These are phyloP conservation scores for Fusarium siculi DNA, from an alignment of 2,329 filamentous ascomycete species.

Conservation along the genomic window DNA sequence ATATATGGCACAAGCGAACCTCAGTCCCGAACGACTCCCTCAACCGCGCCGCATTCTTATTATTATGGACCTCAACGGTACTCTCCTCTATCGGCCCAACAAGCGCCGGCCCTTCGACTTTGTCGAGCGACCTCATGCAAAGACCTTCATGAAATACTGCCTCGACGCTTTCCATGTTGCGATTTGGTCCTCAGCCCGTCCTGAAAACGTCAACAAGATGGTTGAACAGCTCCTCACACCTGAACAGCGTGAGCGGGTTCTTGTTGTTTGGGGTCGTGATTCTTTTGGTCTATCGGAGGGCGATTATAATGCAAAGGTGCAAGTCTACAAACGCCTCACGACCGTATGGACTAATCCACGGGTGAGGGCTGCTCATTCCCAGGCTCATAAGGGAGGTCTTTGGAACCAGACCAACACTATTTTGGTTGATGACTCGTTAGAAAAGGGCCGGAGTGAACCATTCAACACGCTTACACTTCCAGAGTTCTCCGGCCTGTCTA, in stretches of 20 bases:
- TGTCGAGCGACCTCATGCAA: conserved; percentile 73
- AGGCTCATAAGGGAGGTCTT: conserved; percentile 48
- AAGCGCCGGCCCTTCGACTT: conserved; percentile 62
- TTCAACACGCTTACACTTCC: conserved; percentile 84
- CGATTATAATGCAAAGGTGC: conserved; percentile 78
- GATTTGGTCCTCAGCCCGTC: conserved; percentile 89
- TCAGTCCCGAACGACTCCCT: conserved; percentile 54
- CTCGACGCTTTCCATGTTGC: conserved; percentile 81
- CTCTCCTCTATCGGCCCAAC: conserved; percentile 78
- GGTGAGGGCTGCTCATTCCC: conserved; percentile 59
- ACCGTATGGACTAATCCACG: conserved; percentile 71
- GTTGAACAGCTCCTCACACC: conserved; percentile 70
- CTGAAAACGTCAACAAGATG: conserved; percentile 76
- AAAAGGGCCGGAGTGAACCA: conserved; percentile 87
- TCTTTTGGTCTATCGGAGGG: conserved; percentile 71
- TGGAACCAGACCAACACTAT: conserved; percentile 92
- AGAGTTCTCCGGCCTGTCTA: conserved; percentile 70
- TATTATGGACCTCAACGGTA: conserved; percentile 93
- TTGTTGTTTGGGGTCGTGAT: conserved; percentile 83
- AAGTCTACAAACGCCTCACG: conserved; percentile 89
- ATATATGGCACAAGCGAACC: conserved; percentile 69
- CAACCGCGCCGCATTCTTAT: conserved; percentile 75
- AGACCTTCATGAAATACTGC: conserved; percentile 77
- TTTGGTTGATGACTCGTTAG: conserved; percentile 83
- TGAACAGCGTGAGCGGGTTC: conserved; percentile 63